Conservation (phyloP, 495 filamentous ascomycete species). For the Bombardia bombarda region DNA sequence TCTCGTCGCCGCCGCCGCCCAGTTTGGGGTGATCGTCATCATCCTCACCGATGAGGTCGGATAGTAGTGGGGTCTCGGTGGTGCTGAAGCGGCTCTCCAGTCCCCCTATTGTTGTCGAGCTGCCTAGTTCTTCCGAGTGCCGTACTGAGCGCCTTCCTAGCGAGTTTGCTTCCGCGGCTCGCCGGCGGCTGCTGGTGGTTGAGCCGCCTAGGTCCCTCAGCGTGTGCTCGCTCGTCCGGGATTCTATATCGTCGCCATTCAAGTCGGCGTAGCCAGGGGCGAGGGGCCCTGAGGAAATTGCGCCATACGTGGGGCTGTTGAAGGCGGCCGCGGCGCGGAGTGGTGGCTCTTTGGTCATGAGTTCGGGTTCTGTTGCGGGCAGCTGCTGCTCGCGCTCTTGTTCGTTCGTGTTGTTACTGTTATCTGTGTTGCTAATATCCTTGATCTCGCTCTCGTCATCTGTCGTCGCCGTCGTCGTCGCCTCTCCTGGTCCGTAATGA, state of each 20-base stretch:
- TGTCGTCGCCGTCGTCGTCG: not conserved
- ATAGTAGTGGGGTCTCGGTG: constrained; percentile 30
- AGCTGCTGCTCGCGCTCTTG: too few species aligned
- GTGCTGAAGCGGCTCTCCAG: constrained; percentile 39
- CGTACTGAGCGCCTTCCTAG: constrained; percentile 8
- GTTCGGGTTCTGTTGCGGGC: constrained; percentile 8
- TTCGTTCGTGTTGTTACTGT: too few species aligned
- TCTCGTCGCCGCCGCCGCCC: constrained; percentile 18
- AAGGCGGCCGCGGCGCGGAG: constrained; percentile 53
- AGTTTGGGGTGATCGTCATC: constrained; percentile 17
- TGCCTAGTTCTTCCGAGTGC: constrained; percentile 33
- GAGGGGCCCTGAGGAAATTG: constrained; percentile 33
- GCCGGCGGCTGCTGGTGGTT: too few species aligned
- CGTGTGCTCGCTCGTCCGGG: not conserved
- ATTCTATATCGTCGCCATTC: too few species aligned
- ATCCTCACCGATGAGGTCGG: constrained; percentile 25
- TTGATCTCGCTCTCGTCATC: constrained; percentile 4
- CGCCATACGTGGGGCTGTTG: constrained; percentile 50
- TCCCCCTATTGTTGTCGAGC: constrained; percentile 31
- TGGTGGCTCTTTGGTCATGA: constrained; percentile 49
- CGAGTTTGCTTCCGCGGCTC: too few species aligned
- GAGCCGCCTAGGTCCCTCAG: not conserved
- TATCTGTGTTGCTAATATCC: constrained; percentile 1
- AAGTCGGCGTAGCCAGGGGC: too few species aligned
- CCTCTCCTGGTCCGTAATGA: not conserved